Evolutionary conservation across 208 protist species (phyloP).

Genomic region (Acanthamoeba culbertsoni): DNA sequence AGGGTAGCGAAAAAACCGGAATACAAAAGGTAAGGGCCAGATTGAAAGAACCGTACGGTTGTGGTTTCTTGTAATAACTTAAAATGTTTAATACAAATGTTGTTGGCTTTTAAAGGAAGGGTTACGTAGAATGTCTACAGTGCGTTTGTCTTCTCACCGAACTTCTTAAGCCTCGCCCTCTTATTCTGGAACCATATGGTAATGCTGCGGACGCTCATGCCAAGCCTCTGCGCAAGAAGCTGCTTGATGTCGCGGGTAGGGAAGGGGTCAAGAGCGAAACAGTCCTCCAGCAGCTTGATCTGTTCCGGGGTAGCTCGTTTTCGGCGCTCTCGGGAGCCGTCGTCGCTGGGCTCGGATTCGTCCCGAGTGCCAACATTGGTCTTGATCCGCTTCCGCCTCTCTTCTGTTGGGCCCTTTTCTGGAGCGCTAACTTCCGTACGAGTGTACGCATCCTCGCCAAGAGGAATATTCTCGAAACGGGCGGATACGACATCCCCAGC

Average conservation of each 20-base stretch:
- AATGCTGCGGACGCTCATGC: conserved; percentile 13
- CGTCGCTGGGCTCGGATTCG: too few species aligned
- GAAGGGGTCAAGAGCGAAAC: conserved; percentile 37
- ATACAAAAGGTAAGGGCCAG: too few species aligned
- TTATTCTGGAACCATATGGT: conserved; percentile 58
- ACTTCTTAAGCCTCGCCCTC: conserved; percentile 29
- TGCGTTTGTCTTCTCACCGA: neutral
- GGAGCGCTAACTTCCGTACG: too few species aligned
- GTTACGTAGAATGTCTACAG: neutral
- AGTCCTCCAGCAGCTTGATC: neutral
- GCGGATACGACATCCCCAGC: too few species aligned
- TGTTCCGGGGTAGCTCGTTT: neutral
- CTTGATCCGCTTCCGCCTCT: neutral
- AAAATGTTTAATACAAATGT: neutral
- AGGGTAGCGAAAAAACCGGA: too few species aligned
- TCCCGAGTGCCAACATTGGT: neutral
- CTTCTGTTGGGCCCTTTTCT: too few species aligned
- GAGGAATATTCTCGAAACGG: too few species aligned
- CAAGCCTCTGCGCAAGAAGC: conserved; percentile 30
- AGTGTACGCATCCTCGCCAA: too few species aligned
- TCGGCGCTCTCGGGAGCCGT: neutral
- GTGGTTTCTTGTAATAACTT: too few species aligned
- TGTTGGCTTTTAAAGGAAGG: neutral
- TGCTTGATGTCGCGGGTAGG: neutral
- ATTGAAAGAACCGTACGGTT: too few species aligned